Conservation (phyloP, 108 stramenopile species). For the Hondaea fermentalgiana region DNA sequence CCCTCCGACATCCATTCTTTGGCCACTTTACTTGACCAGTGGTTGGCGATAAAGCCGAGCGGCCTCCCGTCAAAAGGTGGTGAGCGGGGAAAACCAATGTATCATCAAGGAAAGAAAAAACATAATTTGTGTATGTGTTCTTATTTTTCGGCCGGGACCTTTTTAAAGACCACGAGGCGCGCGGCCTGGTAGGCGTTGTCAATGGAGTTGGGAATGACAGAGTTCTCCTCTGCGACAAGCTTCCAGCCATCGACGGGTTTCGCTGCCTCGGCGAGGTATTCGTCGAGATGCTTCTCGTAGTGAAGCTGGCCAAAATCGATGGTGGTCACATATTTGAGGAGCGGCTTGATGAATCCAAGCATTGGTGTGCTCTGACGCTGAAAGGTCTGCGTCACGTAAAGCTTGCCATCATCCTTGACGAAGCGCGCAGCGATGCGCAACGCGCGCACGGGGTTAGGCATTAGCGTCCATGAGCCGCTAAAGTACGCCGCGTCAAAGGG, state of each 20-base stretch:
- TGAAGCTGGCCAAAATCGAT: slow-evolving; percentile 61
- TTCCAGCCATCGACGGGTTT: slow-evolving; percentile 26
- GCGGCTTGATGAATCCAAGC: slow-evolving; percentile 46
- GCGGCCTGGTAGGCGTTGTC: slow-evolving; percentile 53
- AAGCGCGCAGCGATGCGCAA: slow-evolving; percentile 28
- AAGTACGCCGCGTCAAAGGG: slow-evolving; percentile 60
- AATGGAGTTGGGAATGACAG: slow-evolving; percentile 44
- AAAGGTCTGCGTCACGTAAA: slow-evolving; percentile 65
- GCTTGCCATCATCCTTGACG: slow-evolving; percentile 23
- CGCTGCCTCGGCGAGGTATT: slow-evolving; percentile 27
- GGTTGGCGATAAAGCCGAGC: neutral
- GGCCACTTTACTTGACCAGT: neutral
- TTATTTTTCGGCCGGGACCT: neutral
- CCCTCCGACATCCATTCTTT: neutral
- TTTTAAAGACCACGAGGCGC: slow-evolving; percentile 37
- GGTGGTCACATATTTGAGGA: slow-evolving; percentile 57
- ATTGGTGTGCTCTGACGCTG: slow-evolving; percentile 47
- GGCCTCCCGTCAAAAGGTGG: neutral
- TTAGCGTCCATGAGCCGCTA: slow-evolving; percentile 54
- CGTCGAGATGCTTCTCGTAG: slow-evolving; percentile 35
- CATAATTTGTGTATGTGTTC: neutral
- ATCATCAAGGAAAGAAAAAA: too few species aligned
- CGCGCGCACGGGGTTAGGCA: slow-evolving; percentile 54
- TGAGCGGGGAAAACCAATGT: too few species aligned
- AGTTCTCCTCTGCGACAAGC: slow-evolving; percentile 39